Conservation (phyloP, 1,284 basidiomycete species). For the Ceratobasidium sp. region DNA sequence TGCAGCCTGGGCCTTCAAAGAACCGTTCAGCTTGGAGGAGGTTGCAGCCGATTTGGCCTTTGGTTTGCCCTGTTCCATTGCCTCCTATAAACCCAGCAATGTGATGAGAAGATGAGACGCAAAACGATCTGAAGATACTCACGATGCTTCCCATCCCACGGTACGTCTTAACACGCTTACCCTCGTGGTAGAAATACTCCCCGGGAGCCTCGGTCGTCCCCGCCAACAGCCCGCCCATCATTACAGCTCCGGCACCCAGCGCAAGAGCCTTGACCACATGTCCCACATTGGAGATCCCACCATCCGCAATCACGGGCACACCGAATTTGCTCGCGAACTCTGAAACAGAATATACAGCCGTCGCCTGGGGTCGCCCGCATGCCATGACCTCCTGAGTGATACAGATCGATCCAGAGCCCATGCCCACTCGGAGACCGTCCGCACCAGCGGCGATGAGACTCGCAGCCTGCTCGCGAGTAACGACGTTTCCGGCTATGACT, state of each 20-base stretch:
- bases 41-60: slow-evolving; percentile 55
- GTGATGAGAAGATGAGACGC: slow-evolving; percentile 10
- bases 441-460: slow-evolving; percentile 94
- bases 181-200: slow-evolving; percentile 99
- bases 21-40: slow-evolving; percentile 54
- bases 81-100: slow-evolving; percentile 63
- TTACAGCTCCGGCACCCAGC: slow-evolving; percentile 93
- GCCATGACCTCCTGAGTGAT: slow-evolving; percentile 99
- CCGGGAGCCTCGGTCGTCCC: slow-evolving; percentile 98
- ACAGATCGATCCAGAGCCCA: slow-evolving; percentile 99
- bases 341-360: slow-evolving; percentile 93
- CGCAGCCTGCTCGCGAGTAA: slow-evolving; percentile 97
- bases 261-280: slow-evolving; percentile 98
- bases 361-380: slow-evolving; percentile 98
- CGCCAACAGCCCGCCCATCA: slow-evolving; percentile 98
- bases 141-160: slow-evolving; percentile 95
- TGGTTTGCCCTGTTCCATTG: slow-evolving; percentile 88
- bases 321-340: slow-evolving; percentile 95
- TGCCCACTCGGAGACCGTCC: slow-evolving; percentile 93
- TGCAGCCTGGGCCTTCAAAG: slow-evolving; percentile 60
- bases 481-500: slow-evolving; percentile 97
- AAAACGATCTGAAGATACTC: slow-evolving; percentile 44
- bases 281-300: slow-evolving; percentile 94
- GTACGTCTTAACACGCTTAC: slow-evolving; percentile 98
- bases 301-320: slow-evolving; percentile 98